phyloP scores from a whole-genome alignment of 1,284 basidiomycete species.

The Anthracocystis walkeri region DNA sequence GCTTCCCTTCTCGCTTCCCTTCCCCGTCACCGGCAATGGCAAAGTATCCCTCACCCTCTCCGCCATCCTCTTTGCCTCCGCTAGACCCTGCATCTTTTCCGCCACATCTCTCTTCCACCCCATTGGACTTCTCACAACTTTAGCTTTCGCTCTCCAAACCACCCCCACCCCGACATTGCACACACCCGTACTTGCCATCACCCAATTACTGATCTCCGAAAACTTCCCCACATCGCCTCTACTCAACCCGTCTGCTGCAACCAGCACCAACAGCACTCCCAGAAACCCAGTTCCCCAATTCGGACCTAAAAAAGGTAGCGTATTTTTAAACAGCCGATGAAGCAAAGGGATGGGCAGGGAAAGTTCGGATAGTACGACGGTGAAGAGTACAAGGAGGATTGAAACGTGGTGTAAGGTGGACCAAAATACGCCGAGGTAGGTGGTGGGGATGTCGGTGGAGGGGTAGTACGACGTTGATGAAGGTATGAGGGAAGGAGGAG shows the following conservation, averaged over 20 bases:
- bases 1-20: neutral
- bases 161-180: conserved; percentile 28
- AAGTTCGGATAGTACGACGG: conserved; percentile 48
- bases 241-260: conserved; percentile 33
- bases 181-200: conserved; percentile 29
- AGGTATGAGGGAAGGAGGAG: conserved; percentile 3
- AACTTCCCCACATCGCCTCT: conserved; percentile 18
- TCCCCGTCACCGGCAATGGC: conserved; percentile 1
- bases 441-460: conserved; percentile 54
- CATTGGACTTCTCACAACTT: conserved; percentile 29
- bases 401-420: conserved; percentile 48
- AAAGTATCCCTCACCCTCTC: conserved; percentile 29
- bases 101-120: conserved; percentile 41
- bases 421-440: conserved; percentile 59
- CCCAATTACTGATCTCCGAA: conserved; percentile 31
- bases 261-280: conserved; percentile 47
- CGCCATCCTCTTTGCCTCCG: conserved; percentile 34
- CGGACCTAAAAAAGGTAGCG: conserved; percentile 50
- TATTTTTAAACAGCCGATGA: conserved; percentile 46
- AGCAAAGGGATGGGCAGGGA: conserved; percentile 36
- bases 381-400: conserved; percentile 23
- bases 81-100: conserved; percentile 33
- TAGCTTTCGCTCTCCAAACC: conserved; percentile 37
- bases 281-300: conserved; percentile 52
- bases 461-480: conserved; percentile 26